Conservation (phyloP, 441 rosid species). For the Populus hybrid region DNA sequence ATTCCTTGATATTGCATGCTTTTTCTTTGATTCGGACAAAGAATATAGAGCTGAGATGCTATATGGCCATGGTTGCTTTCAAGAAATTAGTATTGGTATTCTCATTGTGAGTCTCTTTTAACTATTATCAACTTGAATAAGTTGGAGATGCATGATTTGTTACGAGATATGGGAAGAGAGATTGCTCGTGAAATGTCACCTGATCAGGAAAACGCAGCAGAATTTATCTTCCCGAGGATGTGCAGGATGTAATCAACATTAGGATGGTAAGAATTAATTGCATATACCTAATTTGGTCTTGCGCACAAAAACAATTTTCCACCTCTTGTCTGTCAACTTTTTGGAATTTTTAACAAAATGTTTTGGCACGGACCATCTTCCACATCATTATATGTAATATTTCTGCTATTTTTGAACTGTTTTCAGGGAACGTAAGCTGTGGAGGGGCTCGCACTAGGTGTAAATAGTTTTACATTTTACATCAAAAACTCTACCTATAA, state of each 20-base stretch:
- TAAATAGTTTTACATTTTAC: too few relatives aligned
- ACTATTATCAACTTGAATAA: not conserved
- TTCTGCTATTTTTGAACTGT: too few relatives aligned
- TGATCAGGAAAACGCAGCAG: constrained; percentile 27
- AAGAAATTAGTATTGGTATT: not conserved
- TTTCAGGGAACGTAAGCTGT: not conserved
- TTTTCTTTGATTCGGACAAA: not conserved
- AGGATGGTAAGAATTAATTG: constrained; percentile 5
- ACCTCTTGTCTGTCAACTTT: too few relatives aligned
- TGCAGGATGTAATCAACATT: constrained; percentile 2
- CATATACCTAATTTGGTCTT: not conserved
- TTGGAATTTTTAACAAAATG: too few relatives aligned
- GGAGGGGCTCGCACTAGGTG: too few relatives aligned
- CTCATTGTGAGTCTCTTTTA: not conserved
- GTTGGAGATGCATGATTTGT: constrained; percentile 2
- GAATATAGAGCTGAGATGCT: not conserved
- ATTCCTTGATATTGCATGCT: not conserved
- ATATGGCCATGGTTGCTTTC: not conserved
- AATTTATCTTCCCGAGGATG: constrained; percentile 31
- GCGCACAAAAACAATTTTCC: too few relatives aligned
- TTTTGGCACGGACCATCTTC: too few relatives aligned
- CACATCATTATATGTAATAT: too few relatives aligned
- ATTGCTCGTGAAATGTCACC: too few relatives aligned
- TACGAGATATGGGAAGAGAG: too few relatives aligned
- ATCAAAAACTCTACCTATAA: not conserved